Base-by-base conservation (phyloP, 805 yeast genomes). In the Debaryomyces tyrocola region DNA sequence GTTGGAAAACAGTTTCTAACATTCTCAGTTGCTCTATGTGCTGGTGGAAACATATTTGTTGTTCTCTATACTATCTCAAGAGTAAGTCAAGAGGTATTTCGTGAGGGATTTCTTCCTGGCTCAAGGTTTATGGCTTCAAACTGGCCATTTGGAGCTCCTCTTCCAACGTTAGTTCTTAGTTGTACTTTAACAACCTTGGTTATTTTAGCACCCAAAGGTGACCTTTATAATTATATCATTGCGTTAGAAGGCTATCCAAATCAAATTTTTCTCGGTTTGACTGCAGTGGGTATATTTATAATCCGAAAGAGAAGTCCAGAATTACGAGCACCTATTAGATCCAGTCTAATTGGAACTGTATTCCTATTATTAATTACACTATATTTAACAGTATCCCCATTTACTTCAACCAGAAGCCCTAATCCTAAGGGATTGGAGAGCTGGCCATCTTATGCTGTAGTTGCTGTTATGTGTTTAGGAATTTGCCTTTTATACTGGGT, bases 41-140 rank as follows among this genome's bases (percentile, higher is more conserved):
- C 87, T 4, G 80, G 79, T 1, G 85, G 87, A 0, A 83, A 83
- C 54, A 78, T 83, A 2, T 75, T 82, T 59, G 87, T 83, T 9
- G 84, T 80, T 1, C 53, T 81, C 14, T 83, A 82, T 57, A 74
- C 82, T 4, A 67, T 80, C 9, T 79, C 86, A 0, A 69, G 89
- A 57, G 77, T 79, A 67, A 79, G 79, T 51, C 89, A 83, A 57
- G 87, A 83, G 59, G 78, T 79, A 4, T 82, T 83, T 52, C 67
- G 85, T 46, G 87, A 82, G 53, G 87, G 87, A 0, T 79, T 71
- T 46, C 56, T 82, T 11, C 89, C 89, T 8, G 78, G 68, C 46
- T 74, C 84, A 3, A 57, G 54, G 18, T 52, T 66, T 28, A 66
- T 82, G 75, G 80, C 85, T 0, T 74, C 80, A 6, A 82, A 82